Conservation (phyloP, 306 rosid genomes). For the Bauhinia variegata region DNA sequence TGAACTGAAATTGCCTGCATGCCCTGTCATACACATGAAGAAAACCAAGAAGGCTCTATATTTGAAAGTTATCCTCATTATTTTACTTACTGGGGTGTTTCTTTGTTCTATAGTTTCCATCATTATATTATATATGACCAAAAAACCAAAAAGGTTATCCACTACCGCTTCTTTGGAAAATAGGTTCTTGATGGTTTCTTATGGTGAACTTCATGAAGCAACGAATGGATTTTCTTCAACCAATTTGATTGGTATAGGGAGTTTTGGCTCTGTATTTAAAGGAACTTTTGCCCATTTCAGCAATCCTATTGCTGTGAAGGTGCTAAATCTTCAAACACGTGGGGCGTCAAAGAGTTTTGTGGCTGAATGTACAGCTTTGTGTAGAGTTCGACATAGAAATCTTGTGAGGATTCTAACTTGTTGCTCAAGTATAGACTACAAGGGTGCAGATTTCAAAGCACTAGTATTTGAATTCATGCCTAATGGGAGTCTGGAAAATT, state of each 20-base stretch:
- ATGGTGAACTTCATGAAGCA: too few species aligned
- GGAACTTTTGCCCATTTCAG: constrained; percentile 35
- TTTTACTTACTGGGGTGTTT: too few species aligned
- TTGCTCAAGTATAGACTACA: constrained; percentile 43
- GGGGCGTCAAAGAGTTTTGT: constrained; percentile 45
- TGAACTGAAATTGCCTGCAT: too few species aligned
- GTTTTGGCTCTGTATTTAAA: constrained; percentile 47
- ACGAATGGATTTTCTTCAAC: constrained; percentile 43
- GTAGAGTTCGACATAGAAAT: constrained; percentile 35
- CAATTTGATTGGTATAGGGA: constrained; percentile 40
- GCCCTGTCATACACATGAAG: too few species aligned
- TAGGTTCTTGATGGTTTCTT: too few species aligned
- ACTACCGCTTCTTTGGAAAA: too few species aligned
- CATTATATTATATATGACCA: too few species aligned
- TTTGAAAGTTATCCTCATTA: too few species aligned
- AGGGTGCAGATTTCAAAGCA: constrained; percentile 42
- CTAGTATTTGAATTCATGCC: constrained; percentile 45
- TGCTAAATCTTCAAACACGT: constrained; percentile 32
- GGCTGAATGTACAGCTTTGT: constrained; percentile 41
- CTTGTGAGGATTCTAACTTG: constrained; percentile 32
- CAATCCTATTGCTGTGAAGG: constrained; percentile 39
- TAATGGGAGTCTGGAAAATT: constrained; percentile 45
- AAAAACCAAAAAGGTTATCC: too few species aligned
- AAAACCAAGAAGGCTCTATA: too few species aligned
- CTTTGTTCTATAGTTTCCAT: too few species aligned